phyloP scores from a whole-genome alignment of 352 stramenopile genomes.

The Pythium brachiatum region DNA sequence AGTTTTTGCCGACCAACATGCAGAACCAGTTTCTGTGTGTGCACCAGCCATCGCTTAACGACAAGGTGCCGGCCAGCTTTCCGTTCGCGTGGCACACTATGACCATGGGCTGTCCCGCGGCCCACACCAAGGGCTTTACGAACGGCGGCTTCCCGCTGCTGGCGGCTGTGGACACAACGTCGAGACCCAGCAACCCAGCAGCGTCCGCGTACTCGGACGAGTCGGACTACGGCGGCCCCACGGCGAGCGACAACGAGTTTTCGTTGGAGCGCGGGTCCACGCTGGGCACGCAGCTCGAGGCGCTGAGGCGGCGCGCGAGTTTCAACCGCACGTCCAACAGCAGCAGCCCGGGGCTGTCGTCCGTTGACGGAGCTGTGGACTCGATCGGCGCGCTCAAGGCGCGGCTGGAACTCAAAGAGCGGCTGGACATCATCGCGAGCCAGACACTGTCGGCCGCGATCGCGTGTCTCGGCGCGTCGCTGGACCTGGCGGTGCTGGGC shows the following conservation, averaged over 20 bases:
- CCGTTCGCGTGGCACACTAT: slow-evolving; percentile 82
- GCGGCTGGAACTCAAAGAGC: slow-evolving; percentile 68
- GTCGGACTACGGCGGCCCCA: slow-evolving; percentile 27
- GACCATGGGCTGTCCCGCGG: slow-evolving; percentile 81
- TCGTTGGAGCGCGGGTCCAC: neutral
- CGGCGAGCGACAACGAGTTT: slow-evolving; percentile 28
- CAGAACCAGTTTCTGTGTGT: slow-evolving; percentile 78
- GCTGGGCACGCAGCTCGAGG: slow-evolving; percentile 3
- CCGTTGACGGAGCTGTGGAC: slow-evolving; percentile 26
- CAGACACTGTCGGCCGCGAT: slow-evolving; percentile 71
- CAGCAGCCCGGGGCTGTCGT: slow-evolving; percentile 1
- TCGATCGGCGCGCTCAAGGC: slow-evolving; percentile 57
- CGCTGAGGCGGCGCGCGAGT: slow-evolving; percentile 8
- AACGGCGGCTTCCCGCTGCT: slow-evolving; percentile 52
- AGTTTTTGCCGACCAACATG: slow-evolving; percentile 84
- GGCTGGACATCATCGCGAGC: slow-evolving; percentile 64
- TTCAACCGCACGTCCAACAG: slow-evolving; percentile 18
- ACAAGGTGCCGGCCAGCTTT: slow-evolving; percentile 10
- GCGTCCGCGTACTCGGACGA: slow-evolving; percentile 26
- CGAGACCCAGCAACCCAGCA: slow-evolving; percentile 1
- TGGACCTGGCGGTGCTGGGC: slow-evolving; percentile 59
- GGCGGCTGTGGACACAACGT: neutral
- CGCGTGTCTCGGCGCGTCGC: slow-evolving; percentile 60
- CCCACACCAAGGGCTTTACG: slow-evolving; percentile 79
- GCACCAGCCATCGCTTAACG: slow-evolving; percentile 34